phyloP scores from a whole-genome alignment of 768 basidiomycete species.

The Kwoniella dejecticola region DNA sequence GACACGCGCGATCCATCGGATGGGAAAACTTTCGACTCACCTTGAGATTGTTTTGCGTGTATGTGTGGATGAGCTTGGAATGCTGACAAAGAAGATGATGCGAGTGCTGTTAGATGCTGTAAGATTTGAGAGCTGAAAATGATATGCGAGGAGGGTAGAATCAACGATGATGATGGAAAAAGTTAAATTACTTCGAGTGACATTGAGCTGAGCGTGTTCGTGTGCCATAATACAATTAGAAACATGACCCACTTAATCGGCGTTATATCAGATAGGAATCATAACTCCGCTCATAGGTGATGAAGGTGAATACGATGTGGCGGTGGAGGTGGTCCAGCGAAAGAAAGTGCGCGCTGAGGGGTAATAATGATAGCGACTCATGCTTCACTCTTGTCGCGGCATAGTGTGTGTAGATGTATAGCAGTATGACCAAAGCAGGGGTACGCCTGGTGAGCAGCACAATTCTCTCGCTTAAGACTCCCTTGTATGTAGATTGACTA shows the following conservation, averaged over 20 bases:
- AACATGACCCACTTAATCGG: slow-evolving; percentile 17
- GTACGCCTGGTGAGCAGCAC: slow-evolving; percentile 55
- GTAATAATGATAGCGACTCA: too few species aligned
- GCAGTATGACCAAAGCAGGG: slow-evolving; percentile 32
- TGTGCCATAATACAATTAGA: background rate
- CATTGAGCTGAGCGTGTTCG: slow-evolving; percentile 1
- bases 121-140: background rate
- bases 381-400: too few species aligned
- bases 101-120: background rate
- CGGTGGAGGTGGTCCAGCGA: slow-evolving; percentile 21
- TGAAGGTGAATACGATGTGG: background rate
- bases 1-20: background rate
- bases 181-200: slow-evolving; percentile 3
- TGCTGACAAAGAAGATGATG: background rate
- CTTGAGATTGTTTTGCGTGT: slow-evolving; percentile 1
- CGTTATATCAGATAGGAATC: background rate
- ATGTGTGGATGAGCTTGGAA: background rate
- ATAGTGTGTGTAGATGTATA: background rate
- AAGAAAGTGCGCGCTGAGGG: background rate
- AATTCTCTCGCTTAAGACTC: too few species aligned
- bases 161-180: slow-evolving; percentile 1
- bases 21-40: slow-evolving; percentile 8
- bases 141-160: background rate
- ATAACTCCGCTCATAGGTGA: slow-evolving; percentile 1
- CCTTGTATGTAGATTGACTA: slow-evolving; percentile 9